Conservation (phyloP, 106 monocot species). For the Allium sativum region DNA sequence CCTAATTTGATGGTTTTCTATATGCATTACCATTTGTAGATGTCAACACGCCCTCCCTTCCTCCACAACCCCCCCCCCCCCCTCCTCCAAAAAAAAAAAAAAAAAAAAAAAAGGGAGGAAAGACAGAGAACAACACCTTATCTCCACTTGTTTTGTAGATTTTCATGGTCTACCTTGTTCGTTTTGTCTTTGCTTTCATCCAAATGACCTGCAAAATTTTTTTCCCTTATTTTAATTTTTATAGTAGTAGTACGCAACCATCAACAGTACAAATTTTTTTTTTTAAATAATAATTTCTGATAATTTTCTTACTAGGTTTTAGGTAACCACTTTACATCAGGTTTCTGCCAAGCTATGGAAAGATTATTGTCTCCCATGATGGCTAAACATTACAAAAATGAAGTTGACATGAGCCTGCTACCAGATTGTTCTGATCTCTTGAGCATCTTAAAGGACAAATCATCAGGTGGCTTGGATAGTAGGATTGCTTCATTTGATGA, state of each 20-base stretch:
- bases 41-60: too few relatives aligned
- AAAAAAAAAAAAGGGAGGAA: too few relatives aligned
- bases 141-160: too few relatives aligned
- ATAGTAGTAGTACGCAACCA: neutral
- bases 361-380: slow-evolving; percentile 23
- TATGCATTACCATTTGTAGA: neutral
- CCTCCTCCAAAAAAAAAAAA: too few relatives aligned
- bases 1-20: neutral
- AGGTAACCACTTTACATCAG: slow-evolving; percentile 37
- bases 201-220: too few relatives aligned
- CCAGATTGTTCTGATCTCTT: slow-evolving; percentile 51
- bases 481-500: slow-evolving; percentile 9
- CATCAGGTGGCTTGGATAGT: slow-evolving; percentile 5
- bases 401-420: slow-evolving; percentile 26
- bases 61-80: too few relatives aligned
- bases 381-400: slow-evolving; percentile 8
- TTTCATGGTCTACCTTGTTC: neutral
- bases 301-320: slow-evolving; percentile 32
- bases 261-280: neutral
- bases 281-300: neutral
- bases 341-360: slow-evolving; percentile 46
- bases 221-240: neutral
- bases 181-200: neutral
- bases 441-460: slow-evolving; percentile 22
- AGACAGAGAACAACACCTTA: too few relatives aligned